Evolutionary conservation across 805 yeast species (phyloP).

Genomic region (Wickerhamiella domercqiae): DNA sequence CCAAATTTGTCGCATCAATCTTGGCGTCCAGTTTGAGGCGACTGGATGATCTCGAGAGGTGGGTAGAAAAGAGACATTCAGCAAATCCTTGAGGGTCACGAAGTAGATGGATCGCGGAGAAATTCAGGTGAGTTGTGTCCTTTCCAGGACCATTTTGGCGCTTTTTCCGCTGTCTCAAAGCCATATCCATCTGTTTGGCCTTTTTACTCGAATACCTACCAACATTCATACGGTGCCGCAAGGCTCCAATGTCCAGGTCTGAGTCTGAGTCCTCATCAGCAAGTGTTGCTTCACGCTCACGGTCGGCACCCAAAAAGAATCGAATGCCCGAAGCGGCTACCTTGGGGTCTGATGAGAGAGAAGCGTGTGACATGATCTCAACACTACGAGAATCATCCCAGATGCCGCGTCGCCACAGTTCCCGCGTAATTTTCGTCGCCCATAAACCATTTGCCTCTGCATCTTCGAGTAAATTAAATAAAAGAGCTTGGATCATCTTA

Average conservation of each 20-base stretch:
- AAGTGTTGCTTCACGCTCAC: slow-evolving; percentile 73
- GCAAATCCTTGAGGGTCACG: slow-evolving; percentile 98
- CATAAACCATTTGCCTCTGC: slow-evolving; percentile 76
- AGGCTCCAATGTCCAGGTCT: slow-evolving; percentile 43
- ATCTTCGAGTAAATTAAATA: slow-evolving; percentile 74
- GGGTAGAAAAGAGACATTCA: slow-evolving; percentile 59
- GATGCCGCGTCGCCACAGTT: slow-evolving; percentile 91
- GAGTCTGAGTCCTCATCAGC: slow-evolving; percentile 56
- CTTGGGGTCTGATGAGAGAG: slow-evolving; percentile 72
- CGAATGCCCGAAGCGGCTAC: slow-evolving; percentile 80
- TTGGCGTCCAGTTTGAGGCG: slow-evolving; percentile 76
- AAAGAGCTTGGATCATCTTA: slow-evolving; percentile 76
- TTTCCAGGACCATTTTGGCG: slow-evolving; percentile 31
- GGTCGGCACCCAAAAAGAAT: slow-evolving; percentile 90
- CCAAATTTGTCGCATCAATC: slow-evolving; percentile 70
- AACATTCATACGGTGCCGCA: slow-evolving; percentile 68
- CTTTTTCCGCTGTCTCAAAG: slow-evolving; percentile 53
- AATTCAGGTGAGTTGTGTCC: slow-evolving; percentile 61
- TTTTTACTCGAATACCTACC: slow-evolving; percentile 72
- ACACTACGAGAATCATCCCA: slow-evolving; percentile 97
- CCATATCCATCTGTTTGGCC: slow-evolving; percentile 63
- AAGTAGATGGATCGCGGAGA: slow-evolving; percentile 83
- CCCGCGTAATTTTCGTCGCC: slow-evolving; percentile 92
- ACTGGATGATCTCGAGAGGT: slow-evolving; percentile 36
- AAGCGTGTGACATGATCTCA: slow-evolving; percentile 95